These are phyloP conservation scores for Fusarium euwallaceae DNA, from an alignment of 2,329 filamentous ascomycete species.

Conservation along the genomic window DNA sequence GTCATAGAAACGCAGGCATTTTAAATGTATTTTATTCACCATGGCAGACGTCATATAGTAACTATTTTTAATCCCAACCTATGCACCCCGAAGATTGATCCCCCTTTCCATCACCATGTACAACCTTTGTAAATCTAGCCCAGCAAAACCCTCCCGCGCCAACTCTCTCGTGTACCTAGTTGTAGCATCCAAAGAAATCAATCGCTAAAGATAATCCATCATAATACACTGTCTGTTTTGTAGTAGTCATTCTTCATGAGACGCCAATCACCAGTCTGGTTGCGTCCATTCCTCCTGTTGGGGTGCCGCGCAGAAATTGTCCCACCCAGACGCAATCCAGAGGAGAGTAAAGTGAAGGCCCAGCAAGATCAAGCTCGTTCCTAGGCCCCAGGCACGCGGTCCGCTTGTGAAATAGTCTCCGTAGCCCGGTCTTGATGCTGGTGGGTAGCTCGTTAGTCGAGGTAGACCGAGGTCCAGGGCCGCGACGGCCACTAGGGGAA, in stretches of 20 bases:
- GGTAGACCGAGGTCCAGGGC: slow-evolving; percentile 72
- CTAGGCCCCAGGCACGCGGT: slow-evolving; percentile 47
- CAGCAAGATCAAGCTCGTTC: slow-evolving; percentile 50
- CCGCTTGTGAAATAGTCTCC: slow-evolving; percentile 30
- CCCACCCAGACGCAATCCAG: slow-evolving; percentile 52
- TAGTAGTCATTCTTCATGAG: slow-evolving; percentile 2
- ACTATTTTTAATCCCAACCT: neutral
- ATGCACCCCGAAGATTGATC: neutral
- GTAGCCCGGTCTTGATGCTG: slow-evolving; percentile 20
- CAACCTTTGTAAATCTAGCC: neutral
- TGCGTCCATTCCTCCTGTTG: slow-evolving; percentile 47
- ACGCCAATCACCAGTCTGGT: slow-evolving; percentile 46
- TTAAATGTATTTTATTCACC: neutral
- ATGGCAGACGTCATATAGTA: neutral
- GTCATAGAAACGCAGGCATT: neutral
- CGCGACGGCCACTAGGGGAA: slow-evolving; percentile 77
- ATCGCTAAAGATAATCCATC: neutral
- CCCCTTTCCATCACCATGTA: neutral
- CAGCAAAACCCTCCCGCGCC: neutral
- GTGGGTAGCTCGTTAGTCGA: slow-evolving; percentile 22
- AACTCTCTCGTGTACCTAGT: neutral
- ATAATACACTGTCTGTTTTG: neutral
- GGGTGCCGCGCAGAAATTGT: slow-evolving; percentile 49
- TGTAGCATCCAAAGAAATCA: neutral
- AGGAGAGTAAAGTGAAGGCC: slow-evolving; percentile 51